phyloP scores from a whole-genome alignment of 2,329 filamentous ascomycete genomes.

The Penicillium sp. region DNA sequence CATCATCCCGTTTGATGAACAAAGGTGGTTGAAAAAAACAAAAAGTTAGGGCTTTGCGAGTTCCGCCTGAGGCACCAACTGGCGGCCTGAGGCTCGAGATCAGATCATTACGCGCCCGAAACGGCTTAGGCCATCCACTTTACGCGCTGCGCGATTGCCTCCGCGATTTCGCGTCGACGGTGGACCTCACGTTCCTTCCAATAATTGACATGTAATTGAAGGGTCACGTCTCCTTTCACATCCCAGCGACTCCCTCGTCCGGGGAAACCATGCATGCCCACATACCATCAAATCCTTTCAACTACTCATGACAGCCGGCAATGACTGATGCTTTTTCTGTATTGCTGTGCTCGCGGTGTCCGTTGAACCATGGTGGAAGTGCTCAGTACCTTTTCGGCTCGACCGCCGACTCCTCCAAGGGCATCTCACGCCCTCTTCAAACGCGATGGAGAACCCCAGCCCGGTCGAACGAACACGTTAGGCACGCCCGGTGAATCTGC shows the following conservation, averaged over 20 bases:
- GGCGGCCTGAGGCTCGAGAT: not conserved
- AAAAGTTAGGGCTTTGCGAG: not conserved
- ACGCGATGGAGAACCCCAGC: slow-evolving; percentile 34
- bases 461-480: slow-evolving; percentile 29
- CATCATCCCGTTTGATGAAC: not conserved
- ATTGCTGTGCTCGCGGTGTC: slow-evolving; percentile 8
- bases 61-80: not conserved
- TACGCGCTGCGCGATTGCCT: not conserved
- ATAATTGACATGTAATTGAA: not conserved
- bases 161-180: not conserved
- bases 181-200: too few species aligned
- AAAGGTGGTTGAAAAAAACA: not conserved
- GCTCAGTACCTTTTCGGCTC: slow-evolving; percentile 47
- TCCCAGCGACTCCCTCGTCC: not conserved
- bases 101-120: not conserved
- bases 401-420: slow-evolving; percentile 56
- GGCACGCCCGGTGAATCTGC: slow-evolving; percentile 43
- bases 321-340: slow-evolving; percentile 9
- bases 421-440: slow-evolving; percentile 25
- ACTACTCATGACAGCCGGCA: slow-evolving; percentile 1
- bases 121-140: not conserved
- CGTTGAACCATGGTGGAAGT: slow-evolving; percentile 39
- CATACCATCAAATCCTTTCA: not conserved
- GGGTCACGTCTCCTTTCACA: not conserved
- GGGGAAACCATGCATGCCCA: not conserved